phyloP scores from a whole-genome alignment of 805 yeast genomes.

The Myxozyma neotropica region DNA sequence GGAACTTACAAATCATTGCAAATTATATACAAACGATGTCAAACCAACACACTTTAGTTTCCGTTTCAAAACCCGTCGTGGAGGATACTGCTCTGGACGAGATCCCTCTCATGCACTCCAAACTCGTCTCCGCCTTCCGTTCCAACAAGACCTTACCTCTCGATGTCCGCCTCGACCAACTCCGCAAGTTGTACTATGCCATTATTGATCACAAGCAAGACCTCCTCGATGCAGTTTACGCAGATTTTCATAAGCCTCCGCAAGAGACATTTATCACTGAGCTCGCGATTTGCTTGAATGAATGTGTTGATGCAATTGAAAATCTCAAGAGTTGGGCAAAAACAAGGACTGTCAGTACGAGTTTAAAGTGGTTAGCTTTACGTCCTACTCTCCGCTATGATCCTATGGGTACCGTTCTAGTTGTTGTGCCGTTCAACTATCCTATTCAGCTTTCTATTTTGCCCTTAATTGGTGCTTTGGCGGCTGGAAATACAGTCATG shows the following conservation, averaged over 20 bases:
- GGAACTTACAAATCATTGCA: too few relatives aligned
- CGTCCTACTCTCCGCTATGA: conserved; percentile 40
- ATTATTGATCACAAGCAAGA: conserved; percentile 59
- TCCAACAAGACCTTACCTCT: conserved; percentile 54
- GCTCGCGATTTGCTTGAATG: conserved; percentile 53
- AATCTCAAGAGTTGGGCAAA: conserved; percentile 63
- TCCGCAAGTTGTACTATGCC: conserved; percentile 67
- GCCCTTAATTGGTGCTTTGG: conserved; percentile 77
- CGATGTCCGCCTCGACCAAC: conserved; percentile 59
- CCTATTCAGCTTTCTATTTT: conserved; percentile 66
- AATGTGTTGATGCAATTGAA: conserved; percentile 60
- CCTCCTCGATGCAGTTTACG: conserved; percentile 58
- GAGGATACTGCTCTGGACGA: conserved; percentile 44
- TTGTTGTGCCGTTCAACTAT: conserved; percentile 80
- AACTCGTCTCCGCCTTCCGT: conserved; percentile 49
- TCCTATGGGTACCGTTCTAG: conserved; percentile 65
- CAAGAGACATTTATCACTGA: conserved; percentile 68
- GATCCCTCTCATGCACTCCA: conserved; percentile 52
- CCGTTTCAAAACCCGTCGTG: background rate
- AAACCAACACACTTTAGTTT: background rate
- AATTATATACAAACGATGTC: background rate
- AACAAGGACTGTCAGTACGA: conserved; percentile 42
- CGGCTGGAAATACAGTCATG: conserved; percentile 81
- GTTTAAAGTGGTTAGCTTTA: conserved; percentile 10
- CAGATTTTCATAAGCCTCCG: conserved; percentile 68